Evolutionary conservation across 371 early-diverging fungal genomes (phyloP).

Genomic region (Lichtheimia hyalospora): DNA sequence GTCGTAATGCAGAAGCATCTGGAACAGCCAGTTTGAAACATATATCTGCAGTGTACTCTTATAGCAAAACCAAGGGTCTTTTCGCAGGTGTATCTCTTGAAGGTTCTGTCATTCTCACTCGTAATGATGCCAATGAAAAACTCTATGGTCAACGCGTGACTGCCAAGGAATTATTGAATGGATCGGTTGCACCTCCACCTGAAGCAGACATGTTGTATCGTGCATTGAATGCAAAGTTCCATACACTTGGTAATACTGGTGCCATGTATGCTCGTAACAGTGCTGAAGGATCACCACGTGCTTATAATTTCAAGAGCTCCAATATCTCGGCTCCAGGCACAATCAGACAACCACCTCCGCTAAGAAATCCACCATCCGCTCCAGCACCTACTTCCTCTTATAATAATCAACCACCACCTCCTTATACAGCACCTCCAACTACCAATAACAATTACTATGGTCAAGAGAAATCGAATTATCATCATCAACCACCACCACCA

Average conservation of each 20-base stretch:
- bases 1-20: conserved; percentile 88
- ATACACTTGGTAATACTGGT: conserved; percentile 17
- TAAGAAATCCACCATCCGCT: conserved; percentile 2
- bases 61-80: conserved; percentile 85
- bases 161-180: conserved; percentile 81
- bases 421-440: conserved; percentile 1
- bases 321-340: conserved; percentile 19
- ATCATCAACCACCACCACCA: neutral
- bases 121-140: conserved; percentile 88
- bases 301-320: conserved; percentile 10
- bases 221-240: conserved; percentile 56
- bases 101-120: conserved; percentile 89
- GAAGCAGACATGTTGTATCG: conserved; percentile 82
- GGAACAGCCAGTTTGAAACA: conserved; percentile 74
- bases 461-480: conserved; percentile 2
- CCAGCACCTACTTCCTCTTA: neutral
- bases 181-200: conserved; percentile 74
- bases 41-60: conserved; percentile 88
- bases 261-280: conserved; percentile 22
- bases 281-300: conserved; percentile 9
- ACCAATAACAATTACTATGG: neutral
- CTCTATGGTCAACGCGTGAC: conserved; percentile 78
- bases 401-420: neutral
- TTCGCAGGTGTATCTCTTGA: conserved; percentile 93
- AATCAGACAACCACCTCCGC: conserved; percentile 12